phyloP scores from a whole-genome alignment of 306 rosid species.

The Rosa lucieae region DNA sequence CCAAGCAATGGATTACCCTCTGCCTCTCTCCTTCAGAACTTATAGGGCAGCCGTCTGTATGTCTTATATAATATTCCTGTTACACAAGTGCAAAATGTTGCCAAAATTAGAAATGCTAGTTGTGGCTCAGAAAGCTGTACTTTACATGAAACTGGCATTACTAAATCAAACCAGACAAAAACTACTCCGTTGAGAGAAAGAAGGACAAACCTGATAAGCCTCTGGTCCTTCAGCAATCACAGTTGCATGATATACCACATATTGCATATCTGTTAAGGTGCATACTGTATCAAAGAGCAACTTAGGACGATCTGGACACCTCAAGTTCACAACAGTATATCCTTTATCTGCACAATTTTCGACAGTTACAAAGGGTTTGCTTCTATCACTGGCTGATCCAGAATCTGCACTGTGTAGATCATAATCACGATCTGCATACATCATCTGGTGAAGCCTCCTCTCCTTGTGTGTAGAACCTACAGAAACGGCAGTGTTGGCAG shows the following conservation, averaged over 20 bases:
- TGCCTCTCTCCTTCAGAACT: conserved; percentile 92
- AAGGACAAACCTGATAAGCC: conserved; percentile 77
- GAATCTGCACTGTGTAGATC: conserved; percentile 44
- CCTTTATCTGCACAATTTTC: conserved; percentile 78
- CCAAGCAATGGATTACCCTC: conserved; percentile 93
- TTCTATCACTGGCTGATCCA: conserved; percentile 53
- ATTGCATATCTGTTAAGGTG: conserved; percentile 94
- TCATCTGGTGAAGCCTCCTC: conserved; percentile 94
- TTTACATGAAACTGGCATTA: not conserved
- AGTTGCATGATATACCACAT: conserved; percentile 92
- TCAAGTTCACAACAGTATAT: conserved; percentile 90
- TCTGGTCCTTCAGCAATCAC: conserved; percentile 91
- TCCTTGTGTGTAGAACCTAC: conserved; percentile 94
- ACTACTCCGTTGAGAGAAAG: conserved; percentile 10
- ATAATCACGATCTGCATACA: conserved; percentile 98
- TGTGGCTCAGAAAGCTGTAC: not conserved
- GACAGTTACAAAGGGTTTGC: conserved; percentile 61
- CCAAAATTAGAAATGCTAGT: not conserved
- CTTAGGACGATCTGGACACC: conserved; percentile 90
- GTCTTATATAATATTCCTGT: conserved; percentile 91
- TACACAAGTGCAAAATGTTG: conserved; percentile 11
- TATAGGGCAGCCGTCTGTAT: conserved; percentile 80
- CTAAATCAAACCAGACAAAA: conserved; percentile 3
- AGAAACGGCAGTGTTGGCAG: conserved; percentile 90
- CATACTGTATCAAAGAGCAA: conserved; percentile 79